phyloP scores from a whole-genome alignment of 441 rosid genomes.

The Cnidoscolus chayamansa region DNA sequence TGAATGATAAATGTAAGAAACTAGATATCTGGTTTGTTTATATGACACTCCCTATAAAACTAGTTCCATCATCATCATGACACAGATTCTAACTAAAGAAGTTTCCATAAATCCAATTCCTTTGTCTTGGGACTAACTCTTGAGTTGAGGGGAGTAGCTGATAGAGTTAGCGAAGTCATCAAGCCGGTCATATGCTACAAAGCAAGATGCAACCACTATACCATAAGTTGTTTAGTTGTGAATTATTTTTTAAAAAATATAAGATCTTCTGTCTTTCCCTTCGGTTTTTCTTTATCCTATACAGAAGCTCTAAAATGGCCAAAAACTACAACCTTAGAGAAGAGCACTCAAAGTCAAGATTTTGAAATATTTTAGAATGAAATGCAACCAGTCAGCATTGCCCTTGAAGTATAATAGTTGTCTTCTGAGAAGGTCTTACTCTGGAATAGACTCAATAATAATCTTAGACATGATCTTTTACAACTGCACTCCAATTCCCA shows the following conservation, averaged over 20 bases:
- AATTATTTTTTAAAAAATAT: neutral
- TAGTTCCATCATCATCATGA: neutral
- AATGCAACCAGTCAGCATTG: neutral
- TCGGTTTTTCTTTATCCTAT: neutral
- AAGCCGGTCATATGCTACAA: neutral
- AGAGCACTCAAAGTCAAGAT: neutral
- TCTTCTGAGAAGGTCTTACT: neutral
- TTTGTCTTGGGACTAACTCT: neutral
- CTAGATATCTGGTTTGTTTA: neutral
- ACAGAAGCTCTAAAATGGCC: neutral
- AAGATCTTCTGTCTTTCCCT: neutral
- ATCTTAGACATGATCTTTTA: neutral
- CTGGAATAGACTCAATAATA: neutral
- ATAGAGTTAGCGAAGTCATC: neutral
- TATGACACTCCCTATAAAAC: neutral
- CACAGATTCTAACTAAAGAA: neutral
- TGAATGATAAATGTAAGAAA: no score
- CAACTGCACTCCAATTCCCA: neutral
- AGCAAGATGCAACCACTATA: neutral
- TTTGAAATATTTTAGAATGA: neutral
- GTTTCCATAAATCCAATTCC: neutral
- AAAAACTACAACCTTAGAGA: neutral
- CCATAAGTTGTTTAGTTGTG: neutral
- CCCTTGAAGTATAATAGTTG: neutral
- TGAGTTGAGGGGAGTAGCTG: neutral